These are phyloP conservation scores for Leccinum pellstonianum DNA, from an alignment of 768 basidiomycete species.

Conservation along the genomic window DNA sequence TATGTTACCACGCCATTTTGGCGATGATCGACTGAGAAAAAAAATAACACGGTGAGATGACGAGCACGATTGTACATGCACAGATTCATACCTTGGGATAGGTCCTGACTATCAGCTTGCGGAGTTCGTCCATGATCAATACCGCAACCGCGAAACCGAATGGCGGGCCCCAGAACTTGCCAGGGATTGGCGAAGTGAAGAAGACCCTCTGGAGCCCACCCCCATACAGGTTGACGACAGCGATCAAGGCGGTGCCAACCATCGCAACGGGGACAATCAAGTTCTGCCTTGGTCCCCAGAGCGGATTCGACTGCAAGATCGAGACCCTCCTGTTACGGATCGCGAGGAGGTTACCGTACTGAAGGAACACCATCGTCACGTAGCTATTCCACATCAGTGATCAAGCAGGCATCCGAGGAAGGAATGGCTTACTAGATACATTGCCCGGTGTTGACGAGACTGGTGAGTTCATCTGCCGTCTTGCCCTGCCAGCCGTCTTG, in stretches of 20 bases:
- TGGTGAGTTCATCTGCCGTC: constrained; percentile 27
- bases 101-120: constrained; percentile 44
- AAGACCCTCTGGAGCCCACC: constrained; percentile 45
- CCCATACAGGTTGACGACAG: constrained; percentile 44
- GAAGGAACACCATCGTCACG: constrained; percentile 48
- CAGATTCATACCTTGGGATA: constrained; percentile 38
- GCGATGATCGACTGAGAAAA: constrained; percentile 35
- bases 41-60: constrained; percentile 7
- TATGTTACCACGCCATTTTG: constrained; percentile 38
- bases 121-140: constrained; percentile 42
- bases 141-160: constrained; percentile 43
- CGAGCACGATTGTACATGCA: not conserved
- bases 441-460: constrained; percentile 42
- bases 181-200: constrained; percentile 41
- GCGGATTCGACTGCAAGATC: constrained; percentile 41
- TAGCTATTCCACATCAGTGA: constrained; percentile 32
- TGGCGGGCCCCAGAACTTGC: constrained; percentile 49
- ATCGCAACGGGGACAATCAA: constrained; percentile 38
- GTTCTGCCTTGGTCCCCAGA: constrained; percentile 49
- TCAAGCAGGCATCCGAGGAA: not conserved
- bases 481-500: constrained; percentile 36
- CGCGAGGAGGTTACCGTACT: constrained; percentile 42
- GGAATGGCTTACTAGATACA: constrained; percentile 42
- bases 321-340: constrained; percentile 46
- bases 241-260: constrained; percentile 42